phyloP scores from a whole-genome alignment of 2,329 filamentous ascomycete species.

The Daldinia sp. region DNA sequence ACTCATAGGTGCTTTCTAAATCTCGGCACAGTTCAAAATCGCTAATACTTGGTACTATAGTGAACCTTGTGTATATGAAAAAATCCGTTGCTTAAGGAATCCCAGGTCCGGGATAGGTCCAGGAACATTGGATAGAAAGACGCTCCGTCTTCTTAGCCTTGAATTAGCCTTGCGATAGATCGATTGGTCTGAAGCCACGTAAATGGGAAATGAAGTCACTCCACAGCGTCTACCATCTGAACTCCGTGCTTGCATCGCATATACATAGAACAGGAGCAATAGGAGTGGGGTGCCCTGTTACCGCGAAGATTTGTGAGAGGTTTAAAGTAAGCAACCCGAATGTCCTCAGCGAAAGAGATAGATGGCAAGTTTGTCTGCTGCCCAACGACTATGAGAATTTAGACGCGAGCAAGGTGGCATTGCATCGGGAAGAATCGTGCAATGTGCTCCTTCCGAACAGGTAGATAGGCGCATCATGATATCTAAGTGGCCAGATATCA shows the following conservation, averaged over 20 bases:
- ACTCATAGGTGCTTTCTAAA: conserved; percentile 6
- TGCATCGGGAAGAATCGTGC: conserved; percentile 39
- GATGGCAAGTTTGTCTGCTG: conserved; percentile 28
- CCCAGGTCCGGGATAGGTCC: background rate
- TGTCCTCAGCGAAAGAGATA: conserved; percentile 3
- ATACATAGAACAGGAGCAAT: conserved; percentile 21
- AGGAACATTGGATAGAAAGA: conserved; percentile 9
- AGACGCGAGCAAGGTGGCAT: conserved; percentile 40
- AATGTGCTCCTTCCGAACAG: conserved; percentile 25
- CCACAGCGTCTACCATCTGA: conserved; percentile 4
- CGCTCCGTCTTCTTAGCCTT: conserved; percentile 5
- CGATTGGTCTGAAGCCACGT: conserved; percentile 20
- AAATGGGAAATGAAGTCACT: conserved; percentile 17
- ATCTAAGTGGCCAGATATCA: conserved; percentile 32
- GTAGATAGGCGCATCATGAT: conserved; percentile 38
- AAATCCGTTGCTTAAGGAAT: conserved; percentile 33
- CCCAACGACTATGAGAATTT: conserved; percentile 37
- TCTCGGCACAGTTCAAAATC: background rate
- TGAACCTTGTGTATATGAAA: conserved; percentile 42
- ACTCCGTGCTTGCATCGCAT: conserved; percentile 30
- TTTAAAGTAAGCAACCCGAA: conserved; percentile 16
- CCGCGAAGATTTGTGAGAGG: conserved; percentile 17
- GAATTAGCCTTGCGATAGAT: conserved; percentile 29
- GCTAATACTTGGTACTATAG: conserved; percentile 23
- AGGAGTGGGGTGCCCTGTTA: conserved; percentile 23